These are phyloP conservation scores for Cytospora leucostoma DNA, from an alignment of 2,329 filamentous ascomycete species.

Conservation along the genomic window DNA sequence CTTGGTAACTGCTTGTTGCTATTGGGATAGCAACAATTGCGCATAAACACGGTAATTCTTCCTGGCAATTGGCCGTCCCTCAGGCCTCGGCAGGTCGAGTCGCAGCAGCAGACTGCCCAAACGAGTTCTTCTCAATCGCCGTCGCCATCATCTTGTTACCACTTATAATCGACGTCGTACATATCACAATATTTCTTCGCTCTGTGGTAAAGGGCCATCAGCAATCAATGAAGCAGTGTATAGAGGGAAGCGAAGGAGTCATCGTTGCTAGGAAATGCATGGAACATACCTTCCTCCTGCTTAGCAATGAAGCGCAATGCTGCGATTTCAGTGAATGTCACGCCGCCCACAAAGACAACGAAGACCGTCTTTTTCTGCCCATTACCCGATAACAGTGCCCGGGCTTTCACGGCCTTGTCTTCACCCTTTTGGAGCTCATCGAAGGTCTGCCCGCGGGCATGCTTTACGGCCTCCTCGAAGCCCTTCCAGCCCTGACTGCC, in stretches of 20 bases:
- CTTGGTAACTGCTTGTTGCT: not conserved
- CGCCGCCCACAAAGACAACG: conserved; percentile 96
- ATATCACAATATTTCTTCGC: conserved; percentile 83
- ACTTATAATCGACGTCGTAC: conserved; percentile 87
- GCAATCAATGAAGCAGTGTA: not conserved
- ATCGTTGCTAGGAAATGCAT: not conserved
- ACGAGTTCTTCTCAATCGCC: conserved; percentile 72
- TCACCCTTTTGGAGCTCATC: conserved; percentile 91
- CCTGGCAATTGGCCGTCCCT: not conserved
- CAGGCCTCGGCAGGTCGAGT: conserved; percentile 19
- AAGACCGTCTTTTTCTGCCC: conserved; percentile 81
- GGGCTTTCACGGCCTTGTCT: conserved; percentile 86
- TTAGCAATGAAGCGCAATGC: conserved; percentile 87
- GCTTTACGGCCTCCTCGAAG: conserved; percentile 89
- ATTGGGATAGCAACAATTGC: not conserved
- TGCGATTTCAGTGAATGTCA: conserved; percentile 95
- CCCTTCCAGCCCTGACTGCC: conserved; percentile 83
- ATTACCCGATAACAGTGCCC: conserved; percentile 76
- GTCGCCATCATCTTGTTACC: conserved; percentile 87
- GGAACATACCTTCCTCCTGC: conserved; percentile 68
- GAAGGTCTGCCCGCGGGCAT: conserved; percentile 84
- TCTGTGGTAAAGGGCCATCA: conserved; percentile 43
- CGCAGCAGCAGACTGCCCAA: conserved; percentile 48
- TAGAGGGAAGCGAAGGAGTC: not conserved
- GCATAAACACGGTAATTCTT: not conserved